Base-by-base conservation (phyloP, 1,284 basidiomycete genomes). In the Moesziomyces globuligerus region DNA sequence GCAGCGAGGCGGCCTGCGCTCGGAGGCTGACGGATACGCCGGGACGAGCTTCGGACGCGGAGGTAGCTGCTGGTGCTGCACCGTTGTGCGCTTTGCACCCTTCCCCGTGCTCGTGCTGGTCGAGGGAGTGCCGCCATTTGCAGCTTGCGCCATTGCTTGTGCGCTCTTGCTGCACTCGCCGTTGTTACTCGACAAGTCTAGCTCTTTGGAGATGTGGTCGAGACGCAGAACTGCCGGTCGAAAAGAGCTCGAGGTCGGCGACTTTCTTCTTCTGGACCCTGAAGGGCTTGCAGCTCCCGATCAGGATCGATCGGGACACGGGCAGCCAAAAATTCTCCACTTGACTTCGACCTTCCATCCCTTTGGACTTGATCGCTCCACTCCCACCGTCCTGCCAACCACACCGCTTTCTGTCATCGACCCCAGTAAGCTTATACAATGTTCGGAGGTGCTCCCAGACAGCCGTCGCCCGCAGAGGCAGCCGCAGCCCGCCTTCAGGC, bases 401-500 rank as follows among this genome's bases (percentile, higher is more conserved):
- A 24, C 28, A 20, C 26, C n/a, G 10, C 41, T 26, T 11, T 17
- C 20, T 25, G 21, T 24, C 46, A 47, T 38, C 41, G 6, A 20
- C 47, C 10, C n/a, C n/a, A 4, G 25, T 26, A 32, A 11, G 26
- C 29, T 23, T 23, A n/a, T 7, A 61, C 20, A 15, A 72, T 72
- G 69, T 72, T 72, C 48, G 69, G 69, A 51, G 69, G 69, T 37
- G 59, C 58, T 7, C 68, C 68, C 26, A 37, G 48, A n/a, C 53
- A 65, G 54, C 69, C 64, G 5, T 44, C 39, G 15, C 40, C 69
- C 13, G 40, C 42, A 17, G 69, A 72, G 39, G 43, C 58, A 8
- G 69, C 69, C 23, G 54, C 48, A 4, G 69, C 64, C 8, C 58
- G 58, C 11, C 18, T 67, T 15, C 57, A 61, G 37, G 59, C 62